A percentile compares a stretch with the other conserved stretches of the same genome.
Evolutionary conservation across 1,139 yeast species (phyloP).

Genomic region (Sugiyamaella xylanicola): DNA sequence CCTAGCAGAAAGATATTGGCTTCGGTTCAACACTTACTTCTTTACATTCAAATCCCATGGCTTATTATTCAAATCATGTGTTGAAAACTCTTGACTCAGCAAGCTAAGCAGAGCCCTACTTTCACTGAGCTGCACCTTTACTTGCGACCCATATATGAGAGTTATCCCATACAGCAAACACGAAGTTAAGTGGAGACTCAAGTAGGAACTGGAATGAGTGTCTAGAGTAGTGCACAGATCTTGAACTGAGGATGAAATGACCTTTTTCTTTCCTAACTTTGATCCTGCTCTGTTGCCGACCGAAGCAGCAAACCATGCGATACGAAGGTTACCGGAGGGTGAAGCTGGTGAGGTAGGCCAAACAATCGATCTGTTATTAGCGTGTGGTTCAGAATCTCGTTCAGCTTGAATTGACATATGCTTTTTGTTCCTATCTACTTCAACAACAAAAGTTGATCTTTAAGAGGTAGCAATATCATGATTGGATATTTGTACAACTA

Average conservation of each 20-base stretch:
- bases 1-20: background rate
- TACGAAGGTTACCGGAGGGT: conserved; percentile 15
- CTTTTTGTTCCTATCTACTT: too few species aligned
- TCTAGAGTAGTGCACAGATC: conserved; percentile 9
- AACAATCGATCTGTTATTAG: too few species aligned
- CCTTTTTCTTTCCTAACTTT: conserved; percentile 4
- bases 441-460: too few species aligned
- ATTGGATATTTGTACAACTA: too few species aligned
- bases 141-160: conserved; percentile 18
- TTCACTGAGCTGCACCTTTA: conserved; percentile 12
- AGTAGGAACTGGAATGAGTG: conserved; percentile 3
- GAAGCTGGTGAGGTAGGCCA: too few species aligned
- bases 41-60: conserved; percentile 1
- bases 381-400: too few species aligned
- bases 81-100: background rate
- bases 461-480: too few species aligned
- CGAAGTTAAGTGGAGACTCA: conserved; percentile 19
- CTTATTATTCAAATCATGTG: background rate
- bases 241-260: conserved; percentile 2
- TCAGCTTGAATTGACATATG: too few species aligned
- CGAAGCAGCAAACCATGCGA: conserved; percentile 31
- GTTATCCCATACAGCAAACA: conserved; percentile 24
- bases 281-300: conserved; percentile 21
- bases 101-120: background rate
- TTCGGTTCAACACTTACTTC: background rate